phyloP scores from a whole-genome alignment of 371 early-diverging fungal species.

The Mortierella sp. region DNA sequence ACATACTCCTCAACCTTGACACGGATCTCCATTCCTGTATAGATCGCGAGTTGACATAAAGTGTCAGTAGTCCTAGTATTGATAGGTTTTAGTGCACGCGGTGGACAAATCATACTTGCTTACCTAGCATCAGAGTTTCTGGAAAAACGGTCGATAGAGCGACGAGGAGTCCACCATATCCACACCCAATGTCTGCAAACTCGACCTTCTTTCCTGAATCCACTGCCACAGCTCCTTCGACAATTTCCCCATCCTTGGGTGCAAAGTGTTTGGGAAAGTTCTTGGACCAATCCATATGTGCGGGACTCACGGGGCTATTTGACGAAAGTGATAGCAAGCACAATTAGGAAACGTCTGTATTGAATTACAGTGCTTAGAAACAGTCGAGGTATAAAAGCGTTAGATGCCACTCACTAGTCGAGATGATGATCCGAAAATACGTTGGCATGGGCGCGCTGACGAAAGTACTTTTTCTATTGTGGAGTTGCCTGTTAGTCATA shows the following conservation, averaged over 20 bases:
- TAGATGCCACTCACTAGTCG: conserved; percentile 77
- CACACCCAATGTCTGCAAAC: conserved; percentile 99
- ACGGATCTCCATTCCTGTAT: conserved; percentile 97
- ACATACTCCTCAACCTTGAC: conserved; percentile 97
- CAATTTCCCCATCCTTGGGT: conserved; percentile 59
- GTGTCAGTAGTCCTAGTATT: too few species aligned
- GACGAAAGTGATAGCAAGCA: not conserved
- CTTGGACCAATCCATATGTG: conserved; percentile 89
- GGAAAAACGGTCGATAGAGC: conserved; percentile 93
- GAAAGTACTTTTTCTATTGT: conserved; percentile 86
- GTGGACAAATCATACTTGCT: not conserved
- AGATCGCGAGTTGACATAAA: not conserved
- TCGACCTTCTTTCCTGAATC: conserved; percentile 76
- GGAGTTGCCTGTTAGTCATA: not conserved
- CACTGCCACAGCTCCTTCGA: conserved; percentile 40
- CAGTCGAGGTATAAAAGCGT: not conserved
- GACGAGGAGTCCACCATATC: conserved; percentile 97
- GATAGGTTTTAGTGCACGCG: too few species aligned
- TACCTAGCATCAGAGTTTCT: conserved; percentile 90
- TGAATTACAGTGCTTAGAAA: not conserved
- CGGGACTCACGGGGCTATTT: conserved; percentile 86
- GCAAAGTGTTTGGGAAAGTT: conserved; percentile 87
- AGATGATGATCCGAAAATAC: conserved; percentile 97
- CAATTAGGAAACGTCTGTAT: too few species aligned
- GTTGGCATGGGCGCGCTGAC: conserved; percentile 99